Base-by-base conservation (phyloP, 306 rosid genomes). In the Lithocarpus polystachyus region DNA sequence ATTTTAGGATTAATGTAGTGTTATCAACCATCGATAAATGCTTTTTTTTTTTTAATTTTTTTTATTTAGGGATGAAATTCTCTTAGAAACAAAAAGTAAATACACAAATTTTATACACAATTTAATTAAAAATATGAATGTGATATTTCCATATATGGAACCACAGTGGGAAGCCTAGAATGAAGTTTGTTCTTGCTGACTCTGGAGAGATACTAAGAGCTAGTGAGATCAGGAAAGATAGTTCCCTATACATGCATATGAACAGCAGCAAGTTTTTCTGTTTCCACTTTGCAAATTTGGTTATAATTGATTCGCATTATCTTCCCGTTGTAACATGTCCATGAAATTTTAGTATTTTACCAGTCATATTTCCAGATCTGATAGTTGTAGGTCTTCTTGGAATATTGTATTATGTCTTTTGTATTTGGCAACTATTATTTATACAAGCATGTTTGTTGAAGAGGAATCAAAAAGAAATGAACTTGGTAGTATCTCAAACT, bases 151-250 rank as follows among this genome's bases (percentile, higher is more conserved):
- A 37, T 37, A 37, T 37, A 37, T 37, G 97, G 78, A 93, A 96
- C 73, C 91, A 91, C 82, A 88, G 83, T 2, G 97, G 96, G 48
- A 89, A 88, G 71, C 97, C 97, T 35, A 88, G 97, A 79, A 93
- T 89, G 84, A 88, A 91, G 85, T 96, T 93, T 52, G 81, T 82
- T 22, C 87, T 93, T 73, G 87, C 92, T 3, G 97, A 89, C 80
- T 86, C 91, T 5, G 91, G 94, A 57, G 94, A 89, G 84, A 89
- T 93, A 82, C 91, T 37, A 80, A 78, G 83, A 80, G 83, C 86
- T 82, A 81, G 79, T 87, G 94, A 92, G 90, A 88, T 40, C 88
- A 87, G 76, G 94, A 90, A 87, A 83, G 81, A 57, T 85, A 82
- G 56, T 56, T 72, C 73, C 71, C 68, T 43, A 20, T 59, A 19